A percentile compares a stretch with the other conserved stretches of the same genome.
Conservation (phyloP, 768 basidiomycete species). For the Mycena polygramma region DNA sequence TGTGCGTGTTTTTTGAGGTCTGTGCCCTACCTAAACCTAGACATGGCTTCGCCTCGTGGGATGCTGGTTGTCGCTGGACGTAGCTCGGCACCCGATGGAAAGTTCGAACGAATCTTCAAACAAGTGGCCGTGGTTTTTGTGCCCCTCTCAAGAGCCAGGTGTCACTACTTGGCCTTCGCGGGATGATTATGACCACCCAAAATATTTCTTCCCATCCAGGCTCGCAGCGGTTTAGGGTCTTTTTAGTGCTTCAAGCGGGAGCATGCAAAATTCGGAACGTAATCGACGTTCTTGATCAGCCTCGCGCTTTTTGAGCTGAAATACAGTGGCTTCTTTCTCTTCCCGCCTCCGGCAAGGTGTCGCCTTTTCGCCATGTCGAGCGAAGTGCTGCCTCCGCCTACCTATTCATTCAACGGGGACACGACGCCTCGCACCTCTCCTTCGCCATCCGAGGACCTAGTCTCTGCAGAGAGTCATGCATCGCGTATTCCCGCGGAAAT, state of each 20-base stretch:
- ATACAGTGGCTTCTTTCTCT: conserved; percentile 10
- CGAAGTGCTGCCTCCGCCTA: conserved; percentile 33
- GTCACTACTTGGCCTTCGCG: too few species aligned
- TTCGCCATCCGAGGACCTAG: conserved; percentile 30
- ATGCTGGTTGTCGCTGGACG: not conserved
- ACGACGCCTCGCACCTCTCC: conserved; percentile 20
- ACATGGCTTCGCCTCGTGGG: conserved; percentile 1
- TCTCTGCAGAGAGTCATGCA: conserved; percentile 29
- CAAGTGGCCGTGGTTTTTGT: not conserved
- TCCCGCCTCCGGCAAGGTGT: conserved; percentile 14
- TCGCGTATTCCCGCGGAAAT: not conserved
- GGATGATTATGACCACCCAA: too few species aligned
- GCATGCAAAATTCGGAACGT: conserved; percentile 14
- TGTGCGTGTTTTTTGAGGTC: not conserved
- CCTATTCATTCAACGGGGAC: conserved; percentile 33
- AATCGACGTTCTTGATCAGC: conserved; percentile 35
- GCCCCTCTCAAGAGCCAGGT: too few species aligned
- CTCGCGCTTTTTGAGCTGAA: conserved; percentile 26
- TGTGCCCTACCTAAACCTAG: not conserved
- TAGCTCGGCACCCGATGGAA: not conserved
- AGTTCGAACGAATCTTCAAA: not conserved
- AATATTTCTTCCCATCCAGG: not conserved
- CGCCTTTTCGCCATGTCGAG: conserved; percentile 15
- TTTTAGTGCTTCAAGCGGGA: not conserved
- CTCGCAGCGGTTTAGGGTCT: conserved; percentile 1